A percentile compares a stretch with the other conserved stretches of the same genome.
phyloP scores from a whole-genome alignment of 768 basidiomycete genomes.

The Hygrocybe punicea region DNA sequence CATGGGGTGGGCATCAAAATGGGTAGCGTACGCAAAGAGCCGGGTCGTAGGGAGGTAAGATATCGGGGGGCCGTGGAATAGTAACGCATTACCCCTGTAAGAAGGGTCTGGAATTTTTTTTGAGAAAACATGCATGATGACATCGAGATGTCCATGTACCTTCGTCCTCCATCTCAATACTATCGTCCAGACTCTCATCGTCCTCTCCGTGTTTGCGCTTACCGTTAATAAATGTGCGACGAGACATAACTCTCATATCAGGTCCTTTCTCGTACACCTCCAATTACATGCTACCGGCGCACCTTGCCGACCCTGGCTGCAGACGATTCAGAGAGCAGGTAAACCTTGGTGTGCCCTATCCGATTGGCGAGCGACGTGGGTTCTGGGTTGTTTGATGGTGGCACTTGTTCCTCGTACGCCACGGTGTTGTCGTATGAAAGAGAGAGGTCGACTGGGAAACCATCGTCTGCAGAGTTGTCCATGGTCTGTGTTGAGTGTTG shows the following conservation, averaged over 20 bases:
- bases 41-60: conserved; percentile 69
- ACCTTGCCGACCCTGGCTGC: conserved; percentile 67
- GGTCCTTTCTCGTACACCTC: conserved; percentile 36
- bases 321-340: conserved; percentile 68
- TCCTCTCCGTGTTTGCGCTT: conserved; percentile 45
- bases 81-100: conserved; percentile 62
- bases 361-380: conserved; percentile 53
- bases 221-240: conserved; percentile 35
- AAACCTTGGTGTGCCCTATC: conserved; percentile 74
- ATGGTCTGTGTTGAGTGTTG: too few species aligned
- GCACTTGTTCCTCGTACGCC: conserved; percentile 56
- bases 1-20: conserved; percentile 70
- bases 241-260: conserved; percentile 42
- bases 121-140: neutral
- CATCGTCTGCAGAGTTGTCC: conserved; percentile 46
- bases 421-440: conserved; percentile 56
- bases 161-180: conserved; percentile 33
- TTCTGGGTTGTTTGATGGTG: conserved; percentile 29
- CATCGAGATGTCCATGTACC: conserved; percentile 26
- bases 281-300: conserved; percentile 48
- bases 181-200: conserved; percentile 26
- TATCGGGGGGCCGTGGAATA: conserved; percentile 71
- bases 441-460: conserved; percentile 28
- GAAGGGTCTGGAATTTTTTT: conserved; percentile 37
- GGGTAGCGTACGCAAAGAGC: conserved; percentile 78